Evolutionary conservation across 2,329 filamentous ascomycete genomes (phyloP), one percentile per base, ranked within the genome.

Genomic region (Aspergillus japonicus): DNA sequence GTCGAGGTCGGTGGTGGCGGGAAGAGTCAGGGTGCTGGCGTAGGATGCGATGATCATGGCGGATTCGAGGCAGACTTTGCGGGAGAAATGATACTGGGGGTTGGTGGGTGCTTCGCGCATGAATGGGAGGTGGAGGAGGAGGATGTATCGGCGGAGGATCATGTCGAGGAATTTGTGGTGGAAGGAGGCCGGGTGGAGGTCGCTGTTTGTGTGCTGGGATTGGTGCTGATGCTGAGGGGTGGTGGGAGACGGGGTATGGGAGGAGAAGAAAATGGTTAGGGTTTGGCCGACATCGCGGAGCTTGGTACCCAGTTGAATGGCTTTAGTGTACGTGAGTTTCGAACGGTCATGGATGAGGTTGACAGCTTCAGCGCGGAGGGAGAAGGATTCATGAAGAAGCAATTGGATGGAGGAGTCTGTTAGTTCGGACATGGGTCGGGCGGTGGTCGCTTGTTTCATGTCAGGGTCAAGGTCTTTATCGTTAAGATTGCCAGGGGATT

Each of bases 401-500:
- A 65, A 53, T 54, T 70, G 71, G 16, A 69, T 56, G 5, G 69
- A 71, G 7, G 63, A 63, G 7, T 62, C 56, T 12, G 70, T 70
- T n/a, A 42, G 58, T 12, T 57, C 54, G 4, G 50, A 44, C 42
- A 26, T 53, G 31, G 68, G 63, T n/a, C 65, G 54, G 23, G 54
- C 26, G 33, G 44, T n/a, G 50, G 50, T 62, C 3, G 61, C 19
- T 39, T 54, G n/a, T 23, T 50, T 63, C 19, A 54, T 64, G 16
- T 58, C 57, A n/a, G 67, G 66, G 47, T 66, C 52, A 19, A 71
- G 61, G 51, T 70, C 64, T 14, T 44, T 24, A 54, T 73, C 71
- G 48, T 66, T 64, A 47, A 71, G 48, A 55, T 74, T 73, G 8
- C 56, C 57, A 12, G 71, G 71, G 14, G 47, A 21, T 10, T 51